Base-by-base conservation (phyloP, 2,329 filamentous ascomycete species). In the Nigrospora oryzae region DNA sequence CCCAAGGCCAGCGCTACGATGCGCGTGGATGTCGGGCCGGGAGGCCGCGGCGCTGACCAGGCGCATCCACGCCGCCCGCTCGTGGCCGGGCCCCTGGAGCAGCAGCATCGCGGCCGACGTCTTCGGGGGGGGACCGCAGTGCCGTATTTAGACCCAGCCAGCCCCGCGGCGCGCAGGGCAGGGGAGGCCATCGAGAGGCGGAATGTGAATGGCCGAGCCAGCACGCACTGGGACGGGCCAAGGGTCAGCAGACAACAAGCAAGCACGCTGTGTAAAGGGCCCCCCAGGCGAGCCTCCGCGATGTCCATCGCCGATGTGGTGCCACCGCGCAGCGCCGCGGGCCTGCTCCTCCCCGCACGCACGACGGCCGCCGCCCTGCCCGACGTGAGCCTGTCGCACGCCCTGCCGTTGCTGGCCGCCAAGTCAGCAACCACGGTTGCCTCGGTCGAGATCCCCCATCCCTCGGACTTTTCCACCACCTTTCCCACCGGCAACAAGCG, bases 291-390 rank as follows among this genome's bases (percentile, higher is more conserved):
- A 19, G 12, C 17, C 28, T 23, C 46, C 51, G 51, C 52, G 36
- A 62, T 62, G 59, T 62, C 59, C 51, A 59, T 59, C 48, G 56
- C 58, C 41, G 57, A 61, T 43, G 58, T 61, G 53, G 58, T 61
- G 32, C 40, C 46, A 56, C 58, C 59, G 55, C 55, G 54, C 54
- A 53, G 56, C 53, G 55, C 52, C 49, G 55, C 56, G 16, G 46
- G 42, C 41, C 36, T 36, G 49, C 51, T 49, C 49, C 55, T 60
- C 50, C 57, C 57, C 54, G 52, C 55, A 51, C 54, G 56, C 34
- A 50, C 51, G 49, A 53, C 48, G 36, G 40, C 34, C 19, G 43
- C 40, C 36, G 38, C 34, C 41, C 34, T 36, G 16, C 23, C 36
- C 28, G 39, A 36, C 28, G 34, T 30, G 37, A 44, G 34, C 40